phyloP scores from a whole-genome alignment of 371 early-diverging fungal genomes.

The Saksenaea vasiformis region DNA sequence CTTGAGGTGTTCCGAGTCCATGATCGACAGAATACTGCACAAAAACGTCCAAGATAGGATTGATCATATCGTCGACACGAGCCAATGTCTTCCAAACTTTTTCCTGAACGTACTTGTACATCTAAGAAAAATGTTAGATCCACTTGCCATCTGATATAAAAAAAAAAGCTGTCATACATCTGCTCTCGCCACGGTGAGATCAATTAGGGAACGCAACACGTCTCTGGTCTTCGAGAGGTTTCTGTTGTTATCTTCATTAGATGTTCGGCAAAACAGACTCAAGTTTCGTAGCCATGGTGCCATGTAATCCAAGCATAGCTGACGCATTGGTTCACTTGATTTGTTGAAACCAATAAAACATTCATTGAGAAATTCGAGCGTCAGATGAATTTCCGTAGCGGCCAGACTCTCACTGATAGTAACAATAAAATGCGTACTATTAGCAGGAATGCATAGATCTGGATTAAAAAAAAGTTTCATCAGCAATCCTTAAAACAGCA shows the following conservation, averaged over 20 bases:
- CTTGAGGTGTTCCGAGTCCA: slow-evolving; percentile 76
- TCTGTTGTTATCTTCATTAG: slow-evolving; percentile 49
- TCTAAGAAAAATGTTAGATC: slow-evolving; percentile 26
- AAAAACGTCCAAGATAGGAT: slow-evolving; percentile 78
- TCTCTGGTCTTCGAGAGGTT: slow-evolving; percentile 68
- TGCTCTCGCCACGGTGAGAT: slow-evolving; percentile 77
- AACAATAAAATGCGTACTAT: slow-evolving; percentile 81
- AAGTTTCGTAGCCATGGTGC: slow-evolving; percentile 89
- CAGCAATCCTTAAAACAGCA: not conserved
- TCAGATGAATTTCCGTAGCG: slow-evolving; percentile 73
- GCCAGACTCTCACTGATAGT: slow-evolving; percentile 82
- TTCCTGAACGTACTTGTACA: slow-evolving; percentile 81
- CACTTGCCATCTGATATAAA: not conserved
- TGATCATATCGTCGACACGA: slow-evolving; percentile 75
- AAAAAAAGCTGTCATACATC: slow-evolving; percentile 46
- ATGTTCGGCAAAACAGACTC: slow-evolving; percentile 57
- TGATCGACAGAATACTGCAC: slow-evolving; percentile 79
- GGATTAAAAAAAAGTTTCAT: not conserved
- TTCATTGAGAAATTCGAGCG: slow-evolving; percentile 88
- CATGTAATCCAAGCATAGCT: slow-evolving; percentile 86
- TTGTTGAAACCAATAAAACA: slow-evolving; percentile 81
- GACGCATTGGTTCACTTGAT: slow-evolving; percentile 69
- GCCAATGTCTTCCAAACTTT: slow-evolving; percentile 85
- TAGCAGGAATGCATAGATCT: slow-evolving; percentile 88
- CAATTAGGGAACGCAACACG: slow-evolving; percentile 74